Base-by-base conservation (phyloP, 495 filamentous ascomycete genomes). In the Barbatosphaeria neglecta region DNA sequence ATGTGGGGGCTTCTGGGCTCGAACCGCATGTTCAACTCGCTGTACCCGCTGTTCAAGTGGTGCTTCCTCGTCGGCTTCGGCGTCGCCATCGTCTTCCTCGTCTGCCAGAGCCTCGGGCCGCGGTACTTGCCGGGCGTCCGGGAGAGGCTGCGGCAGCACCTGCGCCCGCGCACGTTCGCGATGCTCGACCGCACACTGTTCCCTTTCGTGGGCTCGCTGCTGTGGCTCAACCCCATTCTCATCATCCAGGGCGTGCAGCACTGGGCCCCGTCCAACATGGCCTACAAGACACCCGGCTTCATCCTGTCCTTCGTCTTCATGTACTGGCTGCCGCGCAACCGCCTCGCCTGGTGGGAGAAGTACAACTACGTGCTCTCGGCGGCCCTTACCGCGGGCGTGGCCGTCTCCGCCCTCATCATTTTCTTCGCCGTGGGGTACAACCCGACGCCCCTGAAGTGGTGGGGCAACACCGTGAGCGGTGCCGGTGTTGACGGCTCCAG, bases 351-450 rank as follows among this genome's bases (percentile, higher is more conserved):
- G 56, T 58, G 56, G 56, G 52, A 74, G 63, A 72, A 76, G 49
- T 82, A 81, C 57, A 83, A 82, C 67, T 84, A 82, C 51, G 67
- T 83, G 25, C 65, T 77, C 0, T 77, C 76, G 7, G 80, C 80
- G 0, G 78, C 72, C 0, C 53, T 86, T 47, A 78, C 80, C 45
- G 70, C 75, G 10, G 80, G 79, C 8, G 66, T 84, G 6, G 74
- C 70, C 2, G 57, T 83, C 15, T 68, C 61, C 44, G 80, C 76
- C 0, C 72, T 85, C 39, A 44, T 83, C 24, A 81, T 83, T 49
- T 82, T 85, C 66, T 67, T 83, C 45, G 65, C 78, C 1, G 60
- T 85, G 6, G 64, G 68, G 17, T 77, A 74, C 37, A 57, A 68
- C 18, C 70, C 69, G 0, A 43, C 58, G n/a, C 67, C 71, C 50